Conservation (phyloP, 257 asterid species). For the Ehretia macrophylla region DNA sequence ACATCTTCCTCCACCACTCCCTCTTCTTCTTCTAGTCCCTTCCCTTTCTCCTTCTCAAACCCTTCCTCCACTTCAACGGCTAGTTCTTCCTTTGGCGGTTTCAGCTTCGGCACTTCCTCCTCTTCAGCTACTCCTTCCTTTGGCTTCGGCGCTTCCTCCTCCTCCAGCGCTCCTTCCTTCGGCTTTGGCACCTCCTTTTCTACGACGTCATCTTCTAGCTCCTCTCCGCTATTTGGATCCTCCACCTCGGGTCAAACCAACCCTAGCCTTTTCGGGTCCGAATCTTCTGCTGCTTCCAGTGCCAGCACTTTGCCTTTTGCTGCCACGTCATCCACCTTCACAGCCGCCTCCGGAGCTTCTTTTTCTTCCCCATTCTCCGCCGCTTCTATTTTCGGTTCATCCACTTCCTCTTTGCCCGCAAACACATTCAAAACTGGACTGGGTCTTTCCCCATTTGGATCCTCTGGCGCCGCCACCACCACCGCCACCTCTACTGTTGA, state of each 20-base stretch:
- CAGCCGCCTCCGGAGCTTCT: no score
- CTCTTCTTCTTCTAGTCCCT: slow-evolving; percentile 18
- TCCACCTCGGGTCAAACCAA: no score
- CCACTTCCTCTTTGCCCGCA: no score
- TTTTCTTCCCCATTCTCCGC: slow-evolving; percentile 24
- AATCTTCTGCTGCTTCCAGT: no score
- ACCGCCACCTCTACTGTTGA: slow-evolving; percentile 18
- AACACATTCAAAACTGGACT: no score
- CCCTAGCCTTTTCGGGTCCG: no score
- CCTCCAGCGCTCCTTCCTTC: slow-evolving; percentile 4
- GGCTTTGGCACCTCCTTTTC: slow-evolving; percentile 8
- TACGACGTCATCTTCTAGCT: no score
- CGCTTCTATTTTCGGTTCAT: not conserved
- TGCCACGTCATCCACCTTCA: no score
- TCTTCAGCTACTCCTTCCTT: slow-evolving; percentile 23
- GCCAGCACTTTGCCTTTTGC: no score
- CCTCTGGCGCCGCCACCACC: slow-evolving; percentile 10
- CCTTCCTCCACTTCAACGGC: slow-evolving; percentile 36
- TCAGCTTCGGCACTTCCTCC: slow-evolving; percentile 2
- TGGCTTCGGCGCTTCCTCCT: slow-evolving; percentile 33
- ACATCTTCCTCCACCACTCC: slow-evolving; percentile 5
- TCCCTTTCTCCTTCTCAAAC: slow-evolving; percentile 33
- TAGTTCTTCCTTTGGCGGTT: no score
- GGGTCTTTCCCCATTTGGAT: slow-evolving; percentile 18
- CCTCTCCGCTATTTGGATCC: slow-evolving; percentile 26